A percentile compares a stretch with the other conserved stretches of the same genome.
These are phyloP conservation scores for Penicillium pancosmium DNA, from an alignment of 495 filamentous ascomycete species.

Conservation along the genomic window DNA sequence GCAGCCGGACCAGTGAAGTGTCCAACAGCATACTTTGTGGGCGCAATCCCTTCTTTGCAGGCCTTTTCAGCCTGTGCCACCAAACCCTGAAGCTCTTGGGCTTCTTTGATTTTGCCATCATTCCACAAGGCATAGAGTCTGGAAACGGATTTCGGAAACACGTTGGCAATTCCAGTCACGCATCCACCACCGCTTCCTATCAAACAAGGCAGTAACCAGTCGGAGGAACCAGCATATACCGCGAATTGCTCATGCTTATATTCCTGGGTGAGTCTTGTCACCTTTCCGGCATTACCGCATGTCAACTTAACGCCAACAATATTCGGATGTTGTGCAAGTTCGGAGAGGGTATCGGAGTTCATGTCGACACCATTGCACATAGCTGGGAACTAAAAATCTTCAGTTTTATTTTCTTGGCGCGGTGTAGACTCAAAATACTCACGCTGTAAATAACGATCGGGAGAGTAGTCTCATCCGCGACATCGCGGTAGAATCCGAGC, in stretches of 20 bases:
- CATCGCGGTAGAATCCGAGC: conserved; percentile 56
- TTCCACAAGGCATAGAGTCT: conserved; percentile 64
- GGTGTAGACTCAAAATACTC: not conserved
- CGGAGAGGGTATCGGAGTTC: conserved; percentile 56
- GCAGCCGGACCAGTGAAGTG: conserved; percentile 28
- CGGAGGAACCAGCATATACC: conserved; percentile 64
- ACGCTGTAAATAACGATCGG: conserved; percentile 63
- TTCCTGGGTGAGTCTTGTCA: conserved; percentile 51
- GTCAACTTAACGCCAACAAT: conserved; percentile 67
- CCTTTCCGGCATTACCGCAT: conserved; percentile 66
- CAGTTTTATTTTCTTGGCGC: not conserved
- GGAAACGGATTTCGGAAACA: conserved; percentile 64
- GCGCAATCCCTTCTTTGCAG: conserved; percentile 72
- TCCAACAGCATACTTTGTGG: conserved; percentile 62
- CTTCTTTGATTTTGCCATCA: conserved; percentile 61
- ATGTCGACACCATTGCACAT: conserved; percentile 69
- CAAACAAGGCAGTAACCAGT: conserved; percentile 59
- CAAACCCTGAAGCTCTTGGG: conserved; percentile 69
- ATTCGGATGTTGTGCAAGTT: conserved; percentile 51
- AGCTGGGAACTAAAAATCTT: conserved; percentile 55
- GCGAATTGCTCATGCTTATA: conserved; percentile 56
- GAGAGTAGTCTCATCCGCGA: conserved; percentile 50
- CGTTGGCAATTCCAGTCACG: conserved; percentile 67
- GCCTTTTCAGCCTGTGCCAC: conserved; percentile 79
- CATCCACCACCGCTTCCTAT: conserved; percentile 59